Percentiles rank a stretch among this genome's conserved stretches.
These are phyloP conservation scores for Emergomyces africanus DNA, from an alignment of 2,329 filamentous ascomycete species.

Conservation along the genomic window DNA sequence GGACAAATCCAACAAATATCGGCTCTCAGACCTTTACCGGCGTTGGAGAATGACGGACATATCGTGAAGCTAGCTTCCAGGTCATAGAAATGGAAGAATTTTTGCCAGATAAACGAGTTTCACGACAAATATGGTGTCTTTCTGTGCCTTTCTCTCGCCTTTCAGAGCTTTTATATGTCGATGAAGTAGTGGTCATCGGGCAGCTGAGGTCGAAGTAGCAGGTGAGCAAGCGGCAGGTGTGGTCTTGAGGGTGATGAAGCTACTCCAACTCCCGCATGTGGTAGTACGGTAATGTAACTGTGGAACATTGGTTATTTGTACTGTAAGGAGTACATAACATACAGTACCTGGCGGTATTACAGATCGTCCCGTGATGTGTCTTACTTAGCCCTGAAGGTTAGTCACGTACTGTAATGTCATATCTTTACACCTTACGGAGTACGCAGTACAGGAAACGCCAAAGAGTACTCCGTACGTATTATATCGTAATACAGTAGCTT, in stretches of 20 bases:
- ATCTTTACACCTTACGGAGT: background rate
- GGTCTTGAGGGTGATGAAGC: background rate
- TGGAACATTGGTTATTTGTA: background rate
- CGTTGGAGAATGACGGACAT: background rate
- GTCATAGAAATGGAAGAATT: background rate
- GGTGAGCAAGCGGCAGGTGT: background rate
- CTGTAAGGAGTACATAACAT: background rate
- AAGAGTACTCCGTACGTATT: background rate
- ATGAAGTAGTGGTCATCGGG: background rate
- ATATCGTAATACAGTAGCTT: background rate
- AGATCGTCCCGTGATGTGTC: background rate
- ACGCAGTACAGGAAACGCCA: too few species aligned
- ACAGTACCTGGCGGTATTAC: background rate
- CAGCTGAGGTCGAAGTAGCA: background rate
- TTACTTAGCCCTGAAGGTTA: background rate
- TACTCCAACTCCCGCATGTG: background rate
- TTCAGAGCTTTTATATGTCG: background rate
- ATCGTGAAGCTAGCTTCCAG: background rate
- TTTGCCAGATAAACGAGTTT: background rate
- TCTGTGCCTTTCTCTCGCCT: background rate
- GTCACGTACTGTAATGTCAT: background rate
- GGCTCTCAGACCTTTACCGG: constrained; percentile 9
- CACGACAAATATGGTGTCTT: background rate
- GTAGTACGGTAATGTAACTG: background rate
- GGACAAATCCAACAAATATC: constrained; percentile 15